These are phyloP conservation scores for Rhodotorula sp. DNA, from an alignment of 1,284 basidiomycete genomes.

Conservation along the genomic window DNA sequence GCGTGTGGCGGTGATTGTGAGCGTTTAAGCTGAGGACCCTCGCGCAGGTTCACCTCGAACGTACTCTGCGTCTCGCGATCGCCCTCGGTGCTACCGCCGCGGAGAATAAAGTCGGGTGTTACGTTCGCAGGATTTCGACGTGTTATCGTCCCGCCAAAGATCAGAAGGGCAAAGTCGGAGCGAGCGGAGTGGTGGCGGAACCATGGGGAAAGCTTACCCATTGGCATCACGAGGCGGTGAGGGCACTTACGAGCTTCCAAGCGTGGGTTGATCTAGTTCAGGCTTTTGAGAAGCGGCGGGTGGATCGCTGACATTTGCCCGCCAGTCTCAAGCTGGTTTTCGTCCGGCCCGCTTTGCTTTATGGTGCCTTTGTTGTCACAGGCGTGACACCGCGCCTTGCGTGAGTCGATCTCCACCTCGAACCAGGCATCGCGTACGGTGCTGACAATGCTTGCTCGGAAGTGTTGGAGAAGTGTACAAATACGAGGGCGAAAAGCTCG, in stretches of 20 bases:
- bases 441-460: not conserved
- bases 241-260: constrained; percentile 20
- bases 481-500: constrained; percentile 30
- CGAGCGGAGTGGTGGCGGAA: constrained; percentile 6
- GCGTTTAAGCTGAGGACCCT: not conserved
- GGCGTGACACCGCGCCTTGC: constrained; percentile 28
- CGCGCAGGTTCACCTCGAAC: constrained; percentile 35
- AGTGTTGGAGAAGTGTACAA: constrained; percentile 31
- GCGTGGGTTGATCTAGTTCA: constrained; percentile 12
- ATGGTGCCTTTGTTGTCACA: constrained; percentile 18
- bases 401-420: not conserved
- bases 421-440: too few species aligned
- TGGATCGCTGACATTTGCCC: not conserved
- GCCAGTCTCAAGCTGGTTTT: constrained; percentile 32
- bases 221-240: constrained; percentile 36
- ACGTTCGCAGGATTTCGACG: constrained; percentile 18
- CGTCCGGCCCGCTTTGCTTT: constrained; percentile 26
- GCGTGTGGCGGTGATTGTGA: too few species aligned
- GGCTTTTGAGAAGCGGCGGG: too few species aligned
- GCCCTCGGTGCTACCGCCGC: constrained; percentile 22
- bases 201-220: constrained; percentile 32
- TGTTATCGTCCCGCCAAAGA: constrained; percentile 23
- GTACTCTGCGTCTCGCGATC: constrained; percentile 30
- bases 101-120: constrained; percentile 11
- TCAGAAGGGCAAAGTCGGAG: constrained; percentile 29